Percentiles rank a stretch among this genome's conserved stretches.
Conservation (phyloP, 1,284 basidiomycete genomes). For the Leccinum angustisporum region DNA sequence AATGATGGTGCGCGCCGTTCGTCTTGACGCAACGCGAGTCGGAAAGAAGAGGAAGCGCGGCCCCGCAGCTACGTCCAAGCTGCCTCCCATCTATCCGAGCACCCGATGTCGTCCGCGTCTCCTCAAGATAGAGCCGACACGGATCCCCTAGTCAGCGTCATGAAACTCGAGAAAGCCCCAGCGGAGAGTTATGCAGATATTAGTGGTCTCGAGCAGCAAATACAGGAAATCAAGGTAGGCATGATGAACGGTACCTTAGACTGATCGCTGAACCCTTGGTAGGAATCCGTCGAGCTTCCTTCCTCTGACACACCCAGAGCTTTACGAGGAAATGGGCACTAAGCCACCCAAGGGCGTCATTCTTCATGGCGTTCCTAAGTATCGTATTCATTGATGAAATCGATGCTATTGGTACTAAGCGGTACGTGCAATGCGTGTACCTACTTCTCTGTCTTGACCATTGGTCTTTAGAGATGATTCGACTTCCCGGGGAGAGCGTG, state of each 20-base stretch:
- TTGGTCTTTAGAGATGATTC: constrained; percentile 77
- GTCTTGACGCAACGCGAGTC: constrained; percentile 73
- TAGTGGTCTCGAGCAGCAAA: constrained; percentile 94
- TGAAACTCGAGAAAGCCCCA: constrained; percentile 99
- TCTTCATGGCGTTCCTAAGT: constrained; percentile 94
- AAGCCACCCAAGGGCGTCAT: constrained; percentile 99
- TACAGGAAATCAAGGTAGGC: constrained; percentile 94
- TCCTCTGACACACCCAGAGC: constrained; percentile 89
- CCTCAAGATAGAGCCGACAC: constrained; percentile 94
- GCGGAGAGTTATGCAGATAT: constrained; percentile 99
- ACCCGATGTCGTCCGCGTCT: constrained; percentile 95
- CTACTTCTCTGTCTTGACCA: not conserved
- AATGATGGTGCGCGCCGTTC: not conserved
- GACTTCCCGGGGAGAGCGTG: constrained; percentile 95
- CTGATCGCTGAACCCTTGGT: constrained; percentile 1
- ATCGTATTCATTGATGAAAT: constrained; percentile 99
- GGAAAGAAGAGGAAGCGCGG: constrained; percentile 94
- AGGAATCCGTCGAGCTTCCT: constrained; percentile 98
- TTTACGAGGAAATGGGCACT: constrained; percentile 99
- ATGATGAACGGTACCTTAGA: not conserved
- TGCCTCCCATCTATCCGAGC: constrained; percentile 92
- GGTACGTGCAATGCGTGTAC: constrained; percentile 48
- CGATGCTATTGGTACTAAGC: constrained; percentile 98
- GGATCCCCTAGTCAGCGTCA: constrained; percentile 97
- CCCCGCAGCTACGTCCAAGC: constrained; percentile 87